Conservation (phyloP, 192 early-diverging fungal genomes). For the Gorgonomyces haynaldii region DNA sequence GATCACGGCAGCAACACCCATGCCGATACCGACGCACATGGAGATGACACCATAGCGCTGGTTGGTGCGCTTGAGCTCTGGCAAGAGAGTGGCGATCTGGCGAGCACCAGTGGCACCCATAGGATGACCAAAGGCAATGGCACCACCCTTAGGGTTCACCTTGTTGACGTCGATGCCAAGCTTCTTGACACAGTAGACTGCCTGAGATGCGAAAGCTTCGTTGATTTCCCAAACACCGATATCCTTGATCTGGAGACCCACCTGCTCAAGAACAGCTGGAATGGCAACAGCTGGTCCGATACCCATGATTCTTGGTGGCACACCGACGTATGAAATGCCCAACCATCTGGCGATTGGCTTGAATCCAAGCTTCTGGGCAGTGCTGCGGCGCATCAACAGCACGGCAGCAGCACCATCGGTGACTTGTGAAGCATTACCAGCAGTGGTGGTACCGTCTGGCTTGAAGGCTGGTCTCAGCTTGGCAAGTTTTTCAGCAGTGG, state of each 20-base stretch:
- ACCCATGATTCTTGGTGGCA: constrained; percentile 92
- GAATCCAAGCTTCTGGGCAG: constrained; percentile 74
- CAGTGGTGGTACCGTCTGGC: constrained; percentile 74
- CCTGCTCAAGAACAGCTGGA: constrained; percentile 71
- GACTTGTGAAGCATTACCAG: constrained; percentile 95
- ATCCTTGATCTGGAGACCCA: constrained; percentile 62
- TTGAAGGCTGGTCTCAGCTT: constrained; percentile 90
- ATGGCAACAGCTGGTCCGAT: constrained; percentile 92
- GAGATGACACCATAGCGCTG: constrained; percentile 76
- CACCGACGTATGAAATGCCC: constrained; percentile 77
- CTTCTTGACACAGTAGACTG: constrained; percentile 82
- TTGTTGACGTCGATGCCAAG: constrained; percentile 75
- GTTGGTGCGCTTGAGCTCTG: constrained; percentile 78
- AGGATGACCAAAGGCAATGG: constrained; percentile 96
- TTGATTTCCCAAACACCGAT: constrained; percentile 89
- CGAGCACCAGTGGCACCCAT: constrained; percentile 77
- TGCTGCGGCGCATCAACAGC: constrained; percentile 87
- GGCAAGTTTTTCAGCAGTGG: constrained; percentile 65
- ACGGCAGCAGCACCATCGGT: constrained; percentile 94
- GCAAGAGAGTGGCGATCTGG: constrained; percentile 88
- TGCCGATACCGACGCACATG: constrained; percentile 87
- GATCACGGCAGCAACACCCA: constrained; percentile 83
- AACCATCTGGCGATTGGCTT: constrained; percentile 80
- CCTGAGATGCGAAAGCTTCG: constrained; percentile 97
- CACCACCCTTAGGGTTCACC: constrained; percentile 98